These are phyloP conservation scores for Arctostaphylos glauca DNA, from an alignment of 148 eudicot genomes.

Conservation along the genomic window DNA sequence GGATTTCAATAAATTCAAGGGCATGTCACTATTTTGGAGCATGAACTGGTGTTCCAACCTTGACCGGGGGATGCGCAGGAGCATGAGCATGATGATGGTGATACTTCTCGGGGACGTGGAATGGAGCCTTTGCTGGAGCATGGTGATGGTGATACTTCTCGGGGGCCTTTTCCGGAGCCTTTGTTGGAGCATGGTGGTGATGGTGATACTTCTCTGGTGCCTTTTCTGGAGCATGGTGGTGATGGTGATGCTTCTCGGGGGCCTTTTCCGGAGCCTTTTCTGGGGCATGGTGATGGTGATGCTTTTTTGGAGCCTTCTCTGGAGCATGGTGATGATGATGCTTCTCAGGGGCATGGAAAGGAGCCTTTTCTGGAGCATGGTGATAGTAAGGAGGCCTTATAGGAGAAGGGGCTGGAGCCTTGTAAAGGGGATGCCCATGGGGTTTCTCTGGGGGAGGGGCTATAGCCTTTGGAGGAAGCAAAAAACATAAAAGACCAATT, in stretches of 20 bases:
- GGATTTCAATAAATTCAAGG: not conserved
- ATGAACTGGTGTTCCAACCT: too few relatives aligned
- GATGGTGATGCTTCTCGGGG: too few relatives aligned
- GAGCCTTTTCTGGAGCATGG: not conserved
- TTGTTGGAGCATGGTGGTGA: too few relatives aligned
- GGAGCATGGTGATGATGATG: too few relatives aligned
- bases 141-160: not conserved
- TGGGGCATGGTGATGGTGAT: too few relatives aligned
- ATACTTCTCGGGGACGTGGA: not conserved
- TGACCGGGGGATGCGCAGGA: not conserved
- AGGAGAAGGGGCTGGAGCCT: not conserved
- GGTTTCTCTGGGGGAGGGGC: not conserved
- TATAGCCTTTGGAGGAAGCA: not conserved
- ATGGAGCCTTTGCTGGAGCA: constrained; percentile 1
- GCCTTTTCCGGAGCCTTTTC: too few relatives aligned
- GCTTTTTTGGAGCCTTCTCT: not conserved
- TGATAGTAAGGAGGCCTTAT: too few relatives aligned
- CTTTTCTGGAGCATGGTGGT: not conserved
- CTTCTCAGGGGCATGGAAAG: not conserved
- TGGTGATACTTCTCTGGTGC: not conserved
- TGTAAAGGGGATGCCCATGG: not conserved
- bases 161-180: not conserved
- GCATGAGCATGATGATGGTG: not conserved
- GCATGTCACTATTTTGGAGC: not conserved
- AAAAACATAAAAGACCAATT: not conserved